A percentile compares a stretch with the other conserved stretches of the same genome.
phyloP scores from a whole-genome alignment of 768 basidiomycete species.

The Lactarius evosmus region DNA sequence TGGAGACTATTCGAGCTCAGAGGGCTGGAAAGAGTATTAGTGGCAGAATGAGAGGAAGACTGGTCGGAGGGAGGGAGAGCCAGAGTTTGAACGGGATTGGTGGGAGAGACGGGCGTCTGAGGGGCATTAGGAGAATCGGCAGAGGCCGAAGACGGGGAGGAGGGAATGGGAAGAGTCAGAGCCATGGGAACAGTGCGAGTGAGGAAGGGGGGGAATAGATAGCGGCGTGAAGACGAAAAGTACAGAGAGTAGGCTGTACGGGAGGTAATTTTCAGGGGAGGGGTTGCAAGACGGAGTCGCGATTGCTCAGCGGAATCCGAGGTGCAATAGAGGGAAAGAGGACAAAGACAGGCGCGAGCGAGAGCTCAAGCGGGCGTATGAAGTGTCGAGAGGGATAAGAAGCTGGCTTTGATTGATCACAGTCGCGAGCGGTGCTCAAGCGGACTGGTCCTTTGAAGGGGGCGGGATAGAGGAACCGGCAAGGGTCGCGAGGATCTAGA shows the following conservation, averaged over 20 bases:
- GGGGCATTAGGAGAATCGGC: slow-evolving; percentile 45
- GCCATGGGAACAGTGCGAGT: slow-evolving; percentile 35
- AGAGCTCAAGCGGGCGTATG: slow-evolving; percentile 22
- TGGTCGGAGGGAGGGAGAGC: slow-evolving; percentile 37
- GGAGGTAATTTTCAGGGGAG: slow-evolving; percentile 19
- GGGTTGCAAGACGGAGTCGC: slow-evolving; percentile 40
- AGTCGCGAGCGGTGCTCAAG: slow-evolving; percentile 34
- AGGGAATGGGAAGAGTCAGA: slow-evolving; percentile 40
- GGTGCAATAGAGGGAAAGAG: slow-evolving; percentile 47
- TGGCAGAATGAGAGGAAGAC: slow-evolving; percentile 27
- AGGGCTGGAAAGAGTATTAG: slow-evolving; percentile 19
- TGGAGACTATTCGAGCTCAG: slow-evolving; percentile 36
- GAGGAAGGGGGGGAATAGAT: slow-evolving; percentile 22
- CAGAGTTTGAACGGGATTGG: slow-evolving; percentile 36
- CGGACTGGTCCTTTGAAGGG: slow-evolving; percentile 40
- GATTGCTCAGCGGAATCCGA: slow-evolving; percentile 50
- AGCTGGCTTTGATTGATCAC: slow-evolving; percentile 29
- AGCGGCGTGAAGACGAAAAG: slow-evolving; percentile 30
- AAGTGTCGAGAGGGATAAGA: slow-evolving; percentile 30
- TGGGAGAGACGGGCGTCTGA: slow-evolving; percentile 49
- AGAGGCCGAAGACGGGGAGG: slow-evolving; percentile 41
- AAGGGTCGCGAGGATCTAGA: slow-evolving; percentile 90
- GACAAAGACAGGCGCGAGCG: slow-evolving; percentile 23
- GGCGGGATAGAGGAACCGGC: slow-evolving; percentile 68
- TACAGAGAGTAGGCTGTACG: slow-evolving; percentile 26